Evolutionary conservation across 768 basidiomycete species (phyloP).

Genomic region (Lyophyllum decastes): DNA sequence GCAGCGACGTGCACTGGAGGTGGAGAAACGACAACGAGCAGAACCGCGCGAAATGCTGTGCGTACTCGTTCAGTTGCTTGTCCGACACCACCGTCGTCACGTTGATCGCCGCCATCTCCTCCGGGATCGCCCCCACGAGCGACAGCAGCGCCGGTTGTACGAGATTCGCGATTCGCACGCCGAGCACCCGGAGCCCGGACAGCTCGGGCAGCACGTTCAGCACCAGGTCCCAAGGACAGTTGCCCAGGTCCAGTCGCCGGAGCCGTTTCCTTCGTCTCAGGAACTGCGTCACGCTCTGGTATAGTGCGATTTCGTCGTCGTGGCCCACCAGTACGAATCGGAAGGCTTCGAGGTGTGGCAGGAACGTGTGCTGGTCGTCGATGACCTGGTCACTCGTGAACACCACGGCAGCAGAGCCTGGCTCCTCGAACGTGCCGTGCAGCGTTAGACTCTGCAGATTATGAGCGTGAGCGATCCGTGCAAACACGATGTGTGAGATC

Average conservation of each 20-base stretch:
- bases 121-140: constrained; percentile 43
- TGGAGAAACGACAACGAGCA: constrained; percentile 59
- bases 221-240: constrained; percentile 67
- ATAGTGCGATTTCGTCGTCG: constrained; percentile 54
- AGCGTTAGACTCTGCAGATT: constrained; percentile 63
- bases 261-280: not conserved
- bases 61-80: constrained; percentile 54
- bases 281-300: constrained; percentile 26
- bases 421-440: constrained; percentile 66
- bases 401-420: constrained; percentile 55
- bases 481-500: constrained; percentile 64
- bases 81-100: constrained; percentile 53
- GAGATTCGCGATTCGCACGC: constrained; percentile 57
- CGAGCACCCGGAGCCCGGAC: constrained; percentile 51
- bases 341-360: constrained; percentile 53
- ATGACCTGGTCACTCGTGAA: constrained; percentile 65
- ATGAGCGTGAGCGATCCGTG: constrained; percentile 63
- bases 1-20: constrained; percentile 45
- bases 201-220: constrained; percentile 52
- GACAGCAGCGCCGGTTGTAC: constrained; percentile 34
- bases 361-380: constrained; percentile 49
- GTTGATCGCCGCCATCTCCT: constrained; percentile 54
- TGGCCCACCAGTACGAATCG: constrained; percentile 66
- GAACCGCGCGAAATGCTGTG: constrained; percentile 47
- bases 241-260: constrained; percentile 59